Conservation (phyloP, 208 protist genomes). For the Crithidia expoeki region DNA sequence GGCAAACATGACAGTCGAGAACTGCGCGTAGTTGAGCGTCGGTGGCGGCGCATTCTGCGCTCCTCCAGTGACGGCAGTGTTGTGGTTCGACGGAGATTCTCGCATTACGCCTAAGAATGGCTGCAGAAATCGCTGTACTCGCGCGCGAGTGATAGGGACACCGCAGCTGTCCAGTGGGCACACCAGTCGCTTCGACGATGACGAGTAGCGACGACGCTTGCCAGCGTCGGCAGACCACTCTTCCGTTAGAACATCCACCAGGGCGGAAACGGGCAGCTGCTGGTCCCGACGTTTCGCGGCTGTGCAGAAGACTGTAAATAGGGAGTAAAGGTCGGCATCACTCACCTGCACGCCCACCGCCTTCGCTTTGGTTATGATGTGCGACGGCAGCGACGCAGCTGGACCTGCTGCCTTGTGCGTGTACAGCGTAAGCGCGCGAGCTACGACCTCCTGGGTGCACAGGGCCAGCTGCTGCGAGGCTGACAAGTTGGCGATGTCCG, state of each 20-base stretch:
- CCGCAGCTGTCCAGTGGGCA: slow-evolving; percentile 75
- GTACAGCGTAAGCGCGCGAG: slow-evolving; percentile 11
- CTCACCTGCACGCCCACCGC: slow-evolving; percentile 18
- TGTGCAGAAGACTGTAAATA: slow-evolving; percentile 27
- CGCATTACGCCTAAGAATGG: slow-evolving; percentile 40
- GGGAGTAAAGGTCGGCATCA: slow-evolving; percentile 17
- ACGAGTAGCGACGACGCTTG: slow-evolving; percentile 40
- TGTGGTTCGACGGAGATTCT: not conserved
- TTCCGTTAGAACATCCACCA: slow-evolving; percentile 32
- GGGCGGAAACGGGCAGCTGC: slow-evolving; percentile 14
- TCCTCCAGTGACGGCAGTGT: not conserved
- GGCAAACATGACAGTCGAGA: slow-evolving; percentile 87
- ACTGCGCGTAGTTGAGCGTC: slow-evolving; percentile 82
- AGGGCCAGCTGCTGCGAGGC: slow-evolving; percentile 7
- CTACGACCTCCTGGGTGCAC: slow-evolving; percentile 5
- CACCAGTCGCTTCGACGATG: slow-evolving; percentile 20
- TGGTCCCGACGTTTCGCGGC: slow-evolving; percentile 14
- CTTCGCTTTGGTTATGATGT: slow-evolving; percentile 17
- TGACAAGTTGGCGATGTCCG: not conserved
- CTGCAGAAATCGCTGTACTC: slow-evolving; percentile 31
- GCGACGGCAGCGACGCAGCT: not conserved
- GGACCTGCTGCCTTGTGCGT: not conserved
- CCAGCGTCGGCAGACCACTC: slow-evolving; percentile 29
- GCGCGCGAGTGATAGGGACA: slow-evolving; percentile 49
- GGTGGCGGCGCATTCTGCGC: slow-evolving; percentile 10